A percentile compares a stretch with the other conserved stretches of the same genome.
Conservation (phyloP, 2,329 filamentous ascomycete species). For the Diaporthe amygdali region DNA sequence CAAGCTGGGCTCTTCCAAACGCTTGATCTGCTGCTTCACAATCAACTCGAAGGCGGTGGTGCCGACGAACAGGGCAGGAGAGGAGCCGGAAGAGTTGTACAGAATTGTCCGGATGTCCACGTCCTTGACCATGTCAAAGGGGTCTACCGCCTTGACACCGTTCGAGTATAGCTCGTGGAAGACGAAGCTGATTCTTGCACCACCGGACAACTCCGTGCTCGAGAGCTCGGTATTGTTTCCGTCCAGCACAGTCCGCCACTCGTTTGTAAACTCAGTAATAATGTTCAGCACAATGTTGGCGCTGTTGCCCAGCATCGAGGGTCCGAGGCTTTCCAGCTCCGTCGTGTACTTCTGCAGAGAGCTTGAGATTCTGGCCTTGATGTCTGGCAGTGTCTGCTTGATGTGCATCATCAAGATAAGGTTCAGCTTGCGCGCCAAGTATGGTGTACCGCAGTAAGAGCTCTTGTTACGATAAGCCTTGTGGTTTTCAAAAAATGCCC, state of each 20-base stretch:
- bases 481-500: constrained; percentile 97
- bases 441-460: constrained; percentile 97
- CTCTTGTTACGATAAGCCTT: constrained; percentile 99
- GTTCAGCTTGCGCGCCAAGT: constrained; percentile 95
- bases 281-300: constrained; percentile 97
- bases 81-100: constrained; percentile 99
- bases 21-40: constrained; percentile 97
- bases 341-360: constrained; percentile 89
- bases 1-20: constrained; percentile 92
- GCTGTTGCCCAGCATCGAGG: constrained; percentile 94
- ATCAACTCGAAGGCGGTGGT: constrained; percentile 98
- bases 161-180: constrained; percentile 99
- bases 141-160: constrained; percentile 95
- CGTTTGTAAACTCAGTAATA: constrained; percentile 98
- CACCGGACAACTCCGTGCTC: constrained; percentile 90
- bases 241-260: constrained; percentile 94
- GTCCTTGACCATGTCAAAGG: constrained; percentile 97
- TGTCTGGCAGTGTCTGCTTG: constrained; percentile 98
- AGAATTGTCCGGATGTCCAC: constrained; percentile 95
- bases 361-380: constrained; percentile 94
- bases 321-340: constrained; percentile 83
- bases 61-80: constrained; percentile 93
- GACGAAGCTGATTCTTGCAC: constrained; percentile 97
- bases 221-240: constrained; percentile 97
- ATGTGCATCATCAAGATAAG: constrained; percentile 99